Evolutionary conservation across 2,329 filamentous ascomycete genomes (phyloP), one percentile per base, ranked within the genome.

Genomic region (Fusarium falciforme): DNA sequence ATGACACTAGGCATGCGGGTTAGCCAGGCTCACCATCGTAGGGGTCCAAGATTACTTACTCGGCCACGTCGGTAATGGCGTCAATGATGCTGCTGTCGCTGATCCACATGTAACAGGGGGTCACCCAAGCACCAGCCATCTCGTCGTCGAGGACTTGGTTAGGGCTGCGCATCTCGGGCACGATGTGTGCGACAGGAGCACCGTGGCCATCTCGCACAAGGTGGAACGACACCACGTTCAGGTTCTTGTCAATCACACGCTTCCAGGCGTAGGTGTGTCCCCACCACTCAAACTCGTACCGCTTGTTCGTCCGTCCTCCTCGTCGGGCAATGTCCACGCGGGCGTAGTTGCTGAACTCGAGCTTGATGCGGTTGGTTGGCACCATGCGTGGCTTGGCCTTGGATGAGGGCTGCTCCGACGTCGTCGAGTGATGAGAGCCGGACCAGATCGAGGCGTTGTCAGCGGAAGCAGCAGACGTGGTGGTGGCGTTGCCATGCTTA

Each of bases 311-410:
- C 74, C 90, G 91, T 62, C 87, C 87, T 52, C 88, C 86, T 75
- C 90, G 91, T 60, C 94, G 90, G 75, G 89, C 91, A 60, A 99
- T 85, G 74, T 98, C 93, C 44, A 98, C 91, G 77, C 96, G 94
- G 3, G 96, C 96, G 81, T 99, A 99, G 85, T 98, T 99, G 75
- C 94, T 97, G 81, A 98, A 99, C 81, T 98, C 96, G 36, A 99
- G 89, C 83, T 95, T 94, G 81, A 96, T 93, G 38, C 89, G 92
- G 82, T 97, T 94, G 67, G 92, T 93, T 20, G 93, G 90, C 52
- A 86, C 79, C 62, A 83, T 78, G 47, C 77, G 77, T 44, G 83
- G 82, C 63, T 81, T 84, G 27, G 81, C 78, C 66, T 80, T 80
- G 31, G 76, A 68, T 40, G 79, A 78, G 61, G 75, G 70, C 44